Conservation (phyloP, 2,329 filamentous ascomycete species). For the Tricladium varicosporioides region DNA sequence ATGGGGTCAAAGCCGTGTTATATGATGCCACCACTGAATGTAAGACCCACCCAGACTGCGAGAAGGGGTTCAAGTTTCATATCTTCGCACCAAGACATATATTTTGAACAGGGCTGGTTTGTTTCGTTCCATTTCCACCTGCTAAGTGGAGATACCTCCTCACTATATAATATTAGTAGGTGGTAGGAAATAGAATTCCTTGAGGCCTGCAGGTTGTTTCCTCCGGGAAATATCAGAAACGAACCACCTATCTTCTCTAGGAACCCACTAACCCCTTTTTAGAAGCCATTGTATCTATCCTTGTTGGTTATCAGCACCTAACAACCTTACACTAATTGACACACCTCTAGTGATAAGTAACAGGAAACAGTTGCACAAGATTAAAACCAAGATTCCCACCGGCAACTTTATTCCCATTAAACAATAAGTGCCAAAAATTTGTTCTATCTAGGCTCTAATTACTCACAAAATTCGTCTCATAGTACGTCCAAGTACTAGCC, state of each 20-base stretch:
- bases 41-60: constrained; percentile 45
- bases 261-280: constrained; percentile 52
- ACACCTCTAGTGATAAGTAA: constrained; percentile 51
- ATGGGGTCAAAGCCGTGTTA: constrained; percentile 26
- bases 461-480: constrained; percentile 7
- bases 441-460: constrained; percentile 35
- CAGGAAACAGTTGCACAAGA: constrained; percentile 56
- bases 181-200: background rate
- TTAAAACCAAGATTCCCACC: constrained; percentile 47
- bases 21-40: constrained; percentile 39
- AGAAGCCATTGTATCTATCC: constrained; percentile 47
- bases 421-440: constrained; percentile 54
- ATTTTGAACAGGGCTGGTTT: constrained; percentile 38
- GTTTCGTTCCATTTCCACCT: constrained; percentile 39
- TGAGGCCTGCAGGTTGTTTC: constrained; percentile 51
- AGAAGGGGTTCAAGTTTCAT: constrained; percentile 44
- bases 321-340: too few species aligned
- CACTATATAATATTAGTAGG: constrained; percentile 14
- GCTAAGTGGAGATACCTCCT: constrained; percentile 22
- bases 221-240: constrained; percentile 63
- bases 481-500: constrained; percentile 9
- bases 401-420: constrained; percentile 41
- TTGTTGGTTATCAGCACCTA: background rate
- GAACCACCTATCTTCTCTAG: constrained; percentile 50
- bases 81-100: constrained; percentile 42